These are phyloP conservation scores for Fusarium longipes DNA, from an alignment of 2,329 filamentous ascomycete genomes.

Conservation along the genomic window DNA sequence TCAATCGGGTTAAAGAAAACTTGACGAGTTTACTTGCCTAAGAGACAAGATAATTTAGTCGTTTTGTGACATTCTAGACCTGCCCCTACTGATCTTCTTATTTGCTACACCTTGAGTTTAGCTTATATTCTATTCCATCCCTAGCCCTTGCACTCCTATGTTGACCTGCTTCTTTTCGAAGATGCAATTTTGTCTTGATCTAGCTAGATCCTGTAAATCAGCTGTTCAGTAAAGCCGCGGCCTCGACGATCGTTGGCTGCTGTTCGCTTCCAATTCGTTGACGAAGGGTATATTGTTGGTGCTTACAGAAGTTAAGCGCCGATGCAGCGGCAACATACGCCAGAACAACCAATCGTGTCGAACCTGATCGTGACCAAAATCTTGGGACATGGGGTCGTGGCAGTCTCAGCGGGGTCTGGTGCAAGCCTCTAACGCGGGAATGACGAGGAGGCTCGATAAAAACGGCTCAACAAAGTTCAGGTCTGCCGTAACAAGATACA, in stretches of 20 bases:
- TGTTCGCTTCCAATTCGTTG: slow-evolving; percentile 18
- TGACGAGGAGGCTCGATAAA: slow-evolving; percentile 19
- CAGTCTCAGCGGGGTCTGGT: slow-evolving; percentile 20
- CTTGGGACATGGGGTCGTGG: slow-evolving; percentile 22
- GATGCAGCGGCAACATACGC: slow-evolving; percentile 28
- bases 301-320: slow-evolving; percentile 33
- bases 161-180: neutral
- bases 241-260: slow-evolving; percentile 10
- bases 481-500: neutral
- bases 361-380: slow-evolving; percentile 2
- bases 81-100: too few relatives aligned
- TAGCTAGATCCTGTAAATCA: slow-evolving; percentile 9
- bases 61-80: too few relatives aligned
- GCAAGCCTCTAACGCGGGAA: slow-evolving; percentile 28
- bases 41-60: too few relatives aligned
- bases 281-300: slow-evolving; percentile 11
- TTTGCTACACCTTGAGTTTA: too few relatives aligned
- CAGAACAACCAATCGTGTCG: slow-evolving; percentile 23
- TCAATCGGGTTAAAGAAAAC: too few relatives aligned
- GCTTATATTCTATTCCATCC: too few relatives aligned
- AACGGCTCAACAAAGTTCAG: slow-evolving; percentile 7
- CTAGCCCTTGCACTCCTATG: too few relatives aligned
- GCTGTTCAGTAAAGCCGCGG: slow-evolving; percentile 14
- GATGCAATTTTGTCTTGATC: slow-evolving; percentile 4
- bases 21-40: too few relatives aligned